A percentile compares a stretch with the other conserved stretches of the same genome.
Evolutionary conservation across 352 stramenopile genomes (phyloP).

Genomic region (Phytopythium delawarense): DNA sequence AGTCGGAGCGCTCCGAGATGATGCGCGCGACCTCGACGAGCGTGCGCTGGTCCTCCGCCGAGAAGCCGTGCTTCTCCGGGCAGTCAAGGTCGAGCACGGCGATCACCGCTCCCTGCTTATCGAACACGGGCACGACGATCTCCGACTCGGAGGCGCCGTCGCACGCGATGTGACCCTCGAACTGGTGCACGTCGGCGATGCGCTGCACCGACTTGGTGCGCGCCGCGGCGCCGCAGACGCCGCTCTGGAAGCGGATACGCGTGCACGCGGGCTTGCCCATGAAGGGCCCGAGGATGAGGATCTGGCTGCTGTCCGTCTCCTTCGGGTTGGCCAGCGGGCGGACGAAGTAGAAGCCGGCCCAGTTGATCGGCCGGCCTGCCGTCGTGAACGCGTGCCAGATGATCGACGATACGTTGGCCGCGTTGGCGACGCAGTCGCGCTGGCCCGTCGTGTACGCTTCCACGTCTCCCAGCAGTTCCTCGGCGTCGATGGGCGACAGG

Average conservation of each 20-base stretch:
- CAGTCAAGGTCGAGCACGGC: slow-evolving; percentile 82
- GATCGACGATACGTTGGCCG: slow-evolving; percentile 74
- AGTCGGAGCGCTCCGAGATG: slow-evolving; percentile 57
- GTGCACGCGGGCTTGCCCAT: slow-evolving; percentile 80
- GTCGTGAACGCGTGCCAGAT: slow-evolving; percentile 79
- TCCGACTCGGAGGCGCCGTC: slow-evolving; percentile 77
- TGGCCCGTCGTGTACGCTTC: slow-evolving; percentile 60
- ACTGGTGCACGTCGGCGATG: slow-evolving; percentile 68
- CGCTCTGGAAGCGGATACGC: slow-evolving; percentile 70
- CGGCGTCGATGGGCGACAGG: slow-evolving; percentile 55
- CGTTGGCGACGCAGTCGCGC: slow-evolving; percentile 76
- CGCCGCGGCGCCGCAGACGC: slow-evolving; percentile 65
- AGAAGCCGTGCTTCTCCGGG: slow-evolving; percentile 65
- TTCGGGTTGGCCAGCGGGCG: slow-evolving; percentile 57
- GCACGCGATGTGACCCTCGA: slow-evolving; percentile 80
- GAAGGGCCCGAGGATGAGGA: slow-evolving; percentile 77
- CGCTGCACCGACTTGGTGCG: slow-evolving; percentile 67
- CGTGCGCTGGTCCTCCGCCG: slow-evolving; percentile 60
- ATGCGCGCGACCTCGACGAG: slow-evolving; percentile 53
- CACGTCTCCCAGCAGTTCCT: slow-evolving; percentile 56
- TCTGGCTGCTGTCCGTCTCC: slow-evolving; percentile 42
- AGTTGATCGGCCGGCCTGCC: slow-evolving; percentile 67
- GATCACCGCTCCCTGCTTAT: slow-evolving; percentile 56
- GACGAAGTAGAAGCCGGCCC: slow-evolving; percentile 79
- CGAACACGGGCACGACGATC: slow-evolving; percentile 72